Percentiles rank a stretch among this genome's conserved stretches.
Conservation (phyloP, 306 rosid genomes). For the Quercus suber region DNA sequence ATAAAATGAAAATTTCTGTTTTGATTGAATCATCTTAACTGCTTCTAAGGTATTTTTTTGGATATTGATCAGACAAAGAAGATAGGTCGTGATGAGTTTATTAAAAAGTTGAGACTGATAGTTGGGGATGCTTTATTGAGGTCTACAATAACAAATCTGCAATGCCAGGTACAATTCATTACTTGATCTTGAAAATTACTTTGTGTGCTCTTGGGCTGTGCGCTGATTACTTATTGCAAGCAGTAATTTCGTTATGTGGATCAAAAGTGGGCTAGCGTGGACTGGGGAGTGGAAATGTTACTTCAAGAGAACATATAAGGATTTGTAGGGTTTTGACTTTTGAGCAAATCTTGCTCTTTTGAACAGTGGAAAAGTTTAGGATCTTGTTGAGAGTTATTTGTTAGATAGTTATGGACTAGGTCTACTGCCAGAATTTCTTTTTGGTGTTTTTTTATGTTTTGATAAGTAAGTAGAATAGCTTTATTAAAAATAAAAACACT, state of each 20-base stretch:
- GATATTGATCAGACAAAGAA: conserved; percentile 52
- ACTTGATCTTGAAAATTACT: neutral
- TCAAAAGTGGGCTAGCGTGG: neutral
- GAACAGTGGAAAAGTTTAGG: neutral
- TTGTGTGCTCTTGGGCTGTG: neutral
- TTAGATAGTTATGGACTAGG: neutral
- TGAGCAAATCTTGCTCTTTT: neutral
- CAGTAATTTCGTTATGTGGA: neutral
- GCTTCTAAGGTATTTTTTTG: neutral
- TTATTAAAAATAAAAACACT: too few species aligned
- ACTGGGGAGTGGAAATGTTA: neutral
- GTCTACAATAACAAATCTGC: conserved; percentile 54
- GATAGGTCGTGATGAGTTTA: conserved; percentile 63
- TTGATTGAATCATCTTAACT: conserved; percentile 14
- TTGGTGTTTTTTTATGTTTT: neutral
- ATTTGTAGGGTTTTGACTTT: neutral
- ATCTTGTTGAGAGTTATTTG: neutral
- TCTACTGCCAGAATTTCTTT: neutral
- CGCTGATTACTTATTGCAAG: neutral
- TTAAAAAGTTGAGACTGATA: conserved; percentile 59
- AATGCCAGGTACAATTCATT: conserved; percentile 43
- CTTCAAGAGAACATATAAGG: neutral
- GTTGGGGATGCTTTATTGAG: conserved; percentile 78
- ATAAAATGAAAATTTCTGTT: neutral
- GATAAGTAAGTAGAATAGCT: too few species aligned